These are phyloP conservation scores for Saccharomycopsis fibuligera DNA, from an alignment of 805 yeast genomes.

Conservation along the genomic window DNA sequence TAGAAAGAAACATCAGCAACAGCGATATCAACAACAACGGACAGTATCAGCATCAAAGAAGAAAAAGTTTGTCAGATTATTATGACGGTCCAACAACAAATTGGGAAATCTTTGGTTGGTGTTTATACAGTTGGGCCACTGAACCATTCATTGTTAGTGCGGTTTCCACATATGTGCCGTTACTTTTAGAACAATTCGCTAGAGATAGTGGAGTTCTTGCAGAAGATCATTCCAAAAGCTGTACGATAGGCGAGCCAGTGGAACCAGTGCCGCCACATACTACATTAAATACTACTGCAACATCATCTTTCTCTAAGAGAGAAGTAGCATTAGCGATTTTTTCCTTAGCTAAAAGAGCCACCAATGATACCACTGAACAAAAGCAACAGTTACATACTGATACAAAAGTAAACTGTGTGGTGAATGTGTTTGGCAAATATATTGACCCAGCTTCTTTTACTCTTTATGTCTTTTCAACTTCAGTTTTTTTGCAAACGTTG, in stretches of 20 bases:
- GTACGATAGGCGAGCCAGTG: conserved; percentile 34
- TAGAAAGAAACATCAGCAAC: not conserved
- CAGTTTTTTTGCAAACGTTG: conserved; percentile 68
- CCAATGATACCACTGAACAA: not conserved
- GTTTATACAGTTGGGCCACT: conserved; percentile 63
- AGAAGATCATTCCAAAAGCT: conserved; percentile 52
- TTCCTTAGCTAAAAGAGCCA: conserved; percentile 23
- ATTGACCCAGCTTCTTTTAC: conserved; percentile 73
- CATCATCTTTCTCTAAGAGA: conserved; percentile 17
- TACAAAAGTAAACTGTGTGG: conserved; percentile 37
- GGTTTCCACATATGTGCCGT: conserved; percentile 71
- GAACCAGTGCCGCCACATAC: conserved; percentile 31
- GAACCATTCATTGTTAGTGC: conserved; percentile 79
- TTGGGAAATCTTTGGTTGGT: conserved; percentile 58
- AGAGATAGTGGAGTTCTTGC: conserved; percentile 62
- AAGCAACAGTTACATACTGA: too few species aligned
- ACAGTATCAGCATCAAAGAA: not conserved
- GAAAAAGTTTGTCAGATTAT: conserved; percentile 1
- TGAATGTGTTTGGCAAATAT: conserved; percentile 37
- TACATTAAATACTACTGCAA: conserved; percentile 21
- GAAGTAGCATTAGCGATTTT: conserved; percentile 14
- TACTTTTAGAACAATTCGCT: conserved; percentile 65
- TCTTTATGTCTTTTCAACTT: conserved; percentile 61
- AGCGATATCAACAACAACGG: not conserved
- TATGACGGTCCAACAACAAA: conserved; percentile 29